A percentile compares a stretch with the other conserved stretches of the same genome.
Evolutionary conservation across 352 stramenopile species (phyloP).

Genomic region (Elongisporangium prolatum): DNA sequence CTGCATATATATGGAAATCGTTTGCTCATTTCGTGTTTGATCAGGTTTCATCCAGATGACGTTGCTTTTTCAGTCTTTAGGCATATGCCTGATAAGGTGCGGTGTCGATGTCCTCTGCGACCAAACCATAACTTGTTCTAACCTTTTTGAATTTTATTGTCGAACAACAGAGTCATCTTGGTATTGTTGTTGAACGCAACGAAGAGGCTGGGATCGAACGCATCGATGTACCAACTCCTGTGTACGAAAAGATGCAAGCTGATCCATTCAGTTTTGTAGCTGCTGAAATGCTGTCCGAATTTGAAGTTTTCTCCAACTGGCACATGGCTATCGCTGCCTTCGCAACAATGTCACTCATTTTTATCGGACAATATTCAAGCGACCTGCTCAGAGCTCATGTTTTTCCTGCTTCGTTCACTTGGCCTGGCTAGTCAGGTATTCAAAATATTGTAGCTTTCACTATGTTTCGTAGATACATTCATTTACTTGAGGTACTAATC

Average conservation of each 20-base stretch:
- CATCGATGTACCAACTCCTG: conserved; percentile 53
- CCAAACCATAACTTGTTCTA: neutral
- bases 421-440: conserved; percentile 5
- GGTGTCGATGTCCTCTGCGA: neutral
- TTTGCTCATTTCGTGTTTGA: conserved; percentile 28
- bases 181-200: conserved; percentile 51
- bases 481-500: neutral
- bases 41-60: conserved; percentile 54
- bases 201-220: conserved; percentile 49
- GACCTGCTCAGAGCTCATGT: conserved; percentile 60
- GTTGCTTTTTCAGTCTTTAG: conserved; percentile 80
- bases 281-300: conserved; percentile 74
- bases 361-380: conserved; percentile 77
- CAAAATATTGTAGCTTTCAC: neutral
- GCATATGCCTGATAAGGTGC: conserved; percentile 83
- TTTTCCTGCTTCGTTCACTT: conserved; percentile 57
- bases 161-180: conserved; percentile 33
- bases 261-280: conserved; percentile 87
- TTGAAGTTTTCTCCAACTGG: conserved; percentile 83
- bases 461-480: neutral
- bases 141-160: neutral
- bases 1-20: neutral
- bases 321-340: conserved; percentile 71
- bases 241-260: conserved; percentile 81
- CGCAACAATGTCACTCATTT: conserved; percentile 79